Base-by-base conservation (phyloP, 2,329 filamentous ascomycete genomes). In the Mycogone perniciosa region DNA sequence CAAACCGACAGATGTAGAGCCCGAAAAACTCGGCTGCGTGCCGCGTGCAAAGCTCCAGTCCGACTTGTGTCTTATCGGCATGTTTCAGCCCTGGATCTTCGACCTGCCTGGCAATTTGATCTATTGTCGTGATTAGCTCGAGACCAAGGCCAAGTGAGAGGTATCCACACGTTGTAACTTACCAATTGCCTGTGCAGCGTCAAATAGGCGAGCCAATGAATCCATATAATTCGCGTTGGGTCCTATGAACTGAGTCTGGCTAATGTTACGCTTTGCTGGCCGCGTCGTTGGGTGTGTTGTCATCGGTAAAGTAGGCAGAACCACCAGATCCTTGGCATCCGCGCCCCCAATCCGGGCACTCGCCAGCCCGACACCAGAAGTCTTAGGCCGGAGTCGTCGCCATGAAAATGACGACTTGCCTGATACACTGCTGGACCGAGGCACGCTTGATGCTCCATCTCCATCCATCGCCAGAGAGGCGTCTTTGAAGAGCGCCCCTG, bases 11-110 rank as follows among this genome's bases (percentile, higher is more conserved):
- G 30, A 99, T 80, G 67, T 93, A 97, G 69, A 99, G 96, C 11
- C 86, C 91, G 67, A 99, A 99, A 70, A 99, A 99, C 69, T 99
- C 93, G 33, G 92, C 89, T 6, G 92, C 93, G 67, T 96, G 92
- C 38, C 92, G 82, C 34, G 90, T 90, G 65, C 89, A 93, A 38
- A 99, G 79, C 70, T 99, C 93, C 33, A 99, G 80, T 7, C 93
- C 93, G 48, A 99, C 91, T 64, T 96, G 91, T 7, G 93, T 97
- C 62, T 89, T 90, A 60, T 91, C 92, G 13, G 89, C 90, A 69
- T 93, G 89, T 59, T 88, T 88, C 49, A 97, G 79, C 7, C 92
- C 92, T 5, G 92, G 92, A 64, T 97, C 92, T 65, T 96, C 92
- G 43, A 96, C 90, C 74, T 96, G 92, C 58, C 92, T 87, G 48